phyloP scores from a whole-genome alignment of 192 early-diverging fungal genomes.

The Podila horticola region DNA sequence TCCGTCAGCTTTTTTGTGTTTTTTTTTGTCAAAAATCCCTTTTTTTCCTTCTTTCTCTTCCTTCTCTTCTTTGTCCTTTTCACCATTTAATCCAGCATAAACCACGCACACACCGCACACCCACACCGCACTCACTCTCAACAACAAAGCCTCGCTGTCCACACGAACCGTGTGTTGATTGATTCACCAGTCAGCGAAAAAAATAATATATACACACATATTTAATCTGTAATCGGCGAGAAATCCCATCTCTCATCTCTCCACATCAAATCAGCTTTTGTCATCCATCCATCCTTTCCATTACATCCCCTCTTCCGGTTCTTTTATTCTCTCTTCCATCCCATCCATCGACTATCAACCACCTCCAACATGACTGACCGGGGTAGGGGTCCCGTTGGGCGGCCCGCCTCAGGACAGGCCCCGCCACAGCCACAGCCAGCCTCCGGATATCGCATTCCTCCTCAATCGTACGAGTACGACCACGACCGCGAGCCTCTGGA shows the following conservation, averaged over 20 bases:
- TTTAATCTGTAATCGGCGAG: too few relatives aligned
- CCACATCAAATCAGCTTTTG: too few relatives aligned
- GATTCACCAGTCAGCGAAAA: too few relatives aligned
- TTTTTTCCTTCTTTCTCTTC: neutral
- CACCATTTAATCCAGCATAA: neutral
- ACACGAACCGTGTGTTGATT: too few relatives aligned
- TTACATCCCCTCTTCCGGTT: too few relatives aligned
- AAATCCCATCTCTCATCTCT: too few relatives aligned
- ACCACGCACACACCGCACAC: neutral
- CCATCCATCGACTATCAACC: neutral
- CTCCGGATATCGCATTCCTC: constrained; percentile 2
- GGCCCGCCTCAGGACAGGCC: constrained; percentile 2
- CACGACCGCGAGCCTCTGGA: constrained; percentile 3
- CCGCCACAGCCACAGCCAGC: neutral
- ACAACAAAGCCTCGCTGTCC: too few relatives aligned
- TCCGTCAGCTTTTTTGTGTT: too few relatives aligned
- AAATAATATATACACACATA: too few relatives aligned
- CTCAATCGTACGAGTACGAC: neutral
- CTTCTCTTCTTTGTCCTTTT: neutral
- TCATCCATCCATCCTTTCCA: too few relatives aligned
- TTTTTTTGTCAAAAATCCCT: neutral
- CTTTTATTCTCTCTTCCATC: too few relatives aligned
- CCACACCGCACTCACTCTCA: too few relatives aligned
- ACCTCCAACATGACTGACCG: neutral
- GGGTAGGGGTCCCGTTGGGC: neutral